A percentile compares a stretch with the other conserved stretches of the same genome.
Conservation (phyloP, 345 rosid species). For the Pugionium dolabratum region DNA sequence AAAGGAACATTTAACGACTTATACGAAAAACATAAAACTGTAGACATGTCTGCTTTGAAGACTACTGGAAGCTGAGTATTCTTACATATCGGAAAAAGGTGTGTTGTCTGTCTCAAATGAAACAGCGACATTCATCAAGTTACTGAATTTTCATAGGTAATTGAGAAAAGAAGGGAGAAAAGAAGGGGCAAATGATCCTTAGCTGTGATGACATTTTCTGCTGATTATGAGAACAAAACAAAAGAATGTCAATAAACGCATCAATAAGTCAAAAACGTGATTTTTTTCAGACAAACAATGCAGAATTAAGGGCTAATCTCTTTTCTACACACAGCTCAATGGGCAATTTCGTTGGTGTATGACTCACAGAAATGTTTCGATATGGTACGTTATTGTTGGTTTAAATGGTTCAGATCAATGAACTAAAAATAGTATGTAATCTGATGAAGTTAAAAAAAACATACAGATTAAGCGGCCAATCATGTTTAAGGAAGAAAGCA, state of each 20-base stretch:
- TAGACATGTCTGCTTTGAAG: constrained; percentile 5
- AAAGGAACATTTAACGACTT: constrained; percentile 20
- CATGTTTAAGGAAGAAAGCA: no score
- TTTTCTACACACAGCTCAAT: no score
- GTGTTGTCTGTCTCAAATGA: not conserved
- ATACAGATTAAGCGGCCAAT: no score
- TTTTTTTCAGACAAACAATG: not conserved
- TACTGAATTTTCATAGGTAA: not conserved
- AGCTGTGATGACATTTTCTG: constrained; percentile 17
- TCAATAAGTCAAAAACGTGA: constrained; percentile 2
- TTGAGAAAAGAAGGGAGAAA: not conserved
- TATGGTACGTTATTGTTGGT: not conserved
- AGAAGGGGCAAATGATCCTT: not conserved
- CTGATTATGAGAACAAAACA: not conserved
- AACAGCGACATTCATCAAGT: constrained; percentile 17
- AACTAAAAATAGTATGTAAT: no score
- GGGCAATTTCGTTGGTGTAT: no score
- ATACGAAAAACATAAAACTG: constrained; percentile 11
- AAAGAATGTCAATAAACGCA: constrained; percentile 13
- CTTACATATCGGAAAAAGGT: not conserved
- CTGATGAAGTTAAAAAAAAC: no score
- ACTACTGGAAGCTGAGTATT: constrained; percentile 14
- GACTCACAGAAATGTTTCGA: not conserved
- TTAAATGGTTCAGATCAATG: no score
- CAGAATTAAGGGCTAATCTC: not conserved